Evolutionary conservation across 75 land plant genomes (phyloP).

Genomic region (Selaginella tamariscina): DNA sequence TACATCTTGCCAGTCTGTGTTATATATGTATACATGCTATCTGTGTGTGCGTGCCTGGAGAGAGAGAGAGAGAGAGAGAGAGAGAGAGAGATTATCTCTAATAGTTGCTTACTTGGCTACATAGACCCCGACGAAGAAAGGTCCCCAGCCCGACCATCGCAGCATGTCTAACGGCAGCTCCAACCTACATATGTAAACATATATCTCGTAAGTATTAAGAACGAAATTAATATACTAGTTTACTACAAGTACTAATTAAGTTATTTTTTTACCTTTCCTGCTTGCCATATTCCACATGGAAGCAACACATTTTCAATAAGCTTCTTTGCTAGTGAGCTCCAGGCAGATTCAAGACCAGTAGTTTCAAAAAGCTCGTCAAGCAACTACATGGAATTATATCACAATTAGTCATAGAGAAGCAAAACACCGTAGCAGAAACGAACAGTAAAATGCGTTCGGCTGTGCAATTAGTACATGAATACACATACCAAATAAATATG

Average conservation of each 20-base stretch:
- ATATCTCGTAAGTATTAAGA: too few species aligned
- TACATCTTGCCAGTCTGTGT: too few species aligned
- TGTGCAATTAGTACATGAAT: too few species aligned
- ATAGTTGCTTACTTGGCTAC: constrained; percentile 28
- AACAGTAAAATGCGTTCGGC: too few species aligned
- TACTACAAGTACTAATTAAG: not conserved
- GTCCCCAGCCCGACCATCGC: constrained; percentile 37
- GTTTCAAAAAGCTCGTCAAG: constrained; percentile 34
- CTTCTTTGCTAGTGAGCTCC: constrained; percentile 19
- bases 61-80: too few species aligned
- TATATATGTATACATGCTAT: too few species aligned
- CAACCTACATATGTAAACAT: too few species aligned
- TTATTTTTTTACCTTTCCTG: constrained; percentile 22
- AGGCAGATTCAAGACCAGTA: constrained; percentile 16
- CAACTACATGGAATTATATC: constrained; percentile 20
- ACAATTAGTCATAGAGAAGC: too few species aligned
- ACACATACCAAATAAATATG: too few species aligned
- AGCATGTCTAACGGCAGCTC: constrained; percentile 31
- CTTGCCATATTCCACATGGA: constrained; percentile 35
- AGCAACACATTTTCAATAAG: constrained; percentile 18
- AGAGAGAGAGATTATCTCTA: too few species aligned
- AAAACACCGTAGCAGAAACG: too few species aligned
- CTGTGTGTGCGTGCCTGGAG: too few species aligned
- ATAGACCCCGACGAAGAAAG: constrained; percentile 26
- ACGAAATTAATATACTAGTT: not conserved